Evolutionary conservation across 179 eudicot genomes (phyloP), one percentile per base, ranked within the genome.

Genomic region (Camellia oleifera): DNA sequence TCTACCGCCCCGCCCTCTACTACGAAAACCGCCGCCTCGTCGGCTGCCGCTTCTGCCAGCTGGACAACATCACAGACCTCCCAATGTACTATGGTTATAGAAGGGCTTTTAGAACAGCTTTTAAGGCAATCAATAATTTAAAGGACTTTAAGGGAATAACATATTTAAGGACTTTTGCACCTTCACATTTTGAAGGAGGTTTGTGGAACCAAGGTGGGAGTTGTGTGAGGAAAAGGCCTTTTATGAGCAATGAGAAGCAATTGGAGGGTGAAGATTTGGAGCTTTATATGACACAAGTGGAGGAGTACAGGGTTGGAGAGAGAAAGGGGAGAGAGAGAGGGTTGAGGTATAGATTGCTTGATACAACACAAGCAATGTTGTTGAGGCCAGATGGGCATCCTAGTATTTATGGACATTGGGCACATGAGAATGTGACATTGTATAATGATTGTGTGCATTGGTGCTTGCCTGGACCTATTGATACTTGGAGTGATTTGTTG

Each of bases 371-470:
- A 18, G 75, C 89, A 0, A 86, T 88, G 88, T 84, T 90, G 68
- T 26, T 89, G 82, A 89, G 98, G 76, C 90, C 92, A 2, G 98
- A 93, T 52, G 98, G 97, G 63, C 97, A 93, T 76, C 97, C 94
- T 8, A 93, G 93, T 78, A 79, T 62, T 23, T 88, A 81, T 57
- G 91, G 95, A 20, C 91, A 87, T 70, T 83, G 86, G 80, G 83
- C 90, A 4, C 17, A 86, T 40, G 82, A 80, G 75, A 87, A 91
- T 78, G 91, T 77, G 63, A 85, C 86, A 12, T 74, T 86, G 83
- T 73, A 80, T 57, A 90, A 87, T 79, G 93, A 90, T 64, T 91
- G 92, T 87, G 89, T 89, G 17, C 95, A 91, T 81, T 91, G 95
- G 95, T 91, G 95, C 69, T 83, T 91, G 81, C 95, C 95, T 58